Evolutionary conservation across 2,329 filamentous ascomycete species (phyloP), one percentile per base, ranked within the genome.

Genomic region (Pseudonectria buxi): DNA sequence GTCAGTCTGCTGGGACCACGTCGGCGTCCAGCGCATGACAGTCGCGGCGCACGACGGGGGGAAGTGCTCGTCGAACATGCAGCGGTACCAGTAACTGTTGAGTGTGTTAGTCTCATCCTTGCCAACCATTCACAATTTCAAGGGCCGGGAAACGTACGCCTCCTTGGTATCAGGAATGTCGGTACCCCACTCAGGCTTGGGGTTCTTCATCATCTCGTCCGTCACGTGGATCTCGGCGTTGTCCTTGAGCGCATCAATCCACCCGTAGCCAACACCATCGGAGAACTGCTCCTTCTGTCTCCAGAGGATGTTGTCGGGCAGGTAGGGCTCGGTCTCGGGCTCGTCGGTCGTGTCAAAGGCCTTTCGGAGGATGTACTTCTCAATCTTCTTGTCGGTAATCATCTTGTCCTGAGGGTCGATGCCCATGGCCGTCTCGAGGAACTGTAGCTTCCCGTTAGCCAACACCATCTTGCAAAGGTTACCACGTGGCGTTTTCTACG

Each of bases 211-310:
- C 81, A 94, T 89, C 72, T 96, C 90, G 57, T 98, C 90, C 13
- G 86, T 94, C 37, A 98, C 83, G 38, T 92, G 78, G 46, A 81
- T 63, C 67, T 94, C 88, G 24, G 92, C 92, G 56, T 83, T 86
- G 65, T 96, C 92, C 75, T 95, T 96, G 54, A 98, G 78, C 6
- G 82, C 85, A 57, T 98, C 92, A 58, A 98, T 98, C 92, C 92
- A 98, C 45, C 92, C 89, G 69, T 98, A 98, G 39, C 92, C 92
- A 39, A 98, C 92, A 60, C 92, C 94, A 56, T 98, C 94, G 40
- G 84, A 94, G 72, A 98, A 98, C 69, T 98, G 92, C 71, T 98
- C 92, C 79, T 98, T 98, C 68, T 98, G 94, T 59, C 94, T 78
- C 85, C 87, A 98, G 37, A 98, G 80, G 52, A 98, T 98, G 61